phyloP scores from a whole-genome alignment of 108 stramenopile genomes.

The Stephanodiscus minutulus region DNA sequence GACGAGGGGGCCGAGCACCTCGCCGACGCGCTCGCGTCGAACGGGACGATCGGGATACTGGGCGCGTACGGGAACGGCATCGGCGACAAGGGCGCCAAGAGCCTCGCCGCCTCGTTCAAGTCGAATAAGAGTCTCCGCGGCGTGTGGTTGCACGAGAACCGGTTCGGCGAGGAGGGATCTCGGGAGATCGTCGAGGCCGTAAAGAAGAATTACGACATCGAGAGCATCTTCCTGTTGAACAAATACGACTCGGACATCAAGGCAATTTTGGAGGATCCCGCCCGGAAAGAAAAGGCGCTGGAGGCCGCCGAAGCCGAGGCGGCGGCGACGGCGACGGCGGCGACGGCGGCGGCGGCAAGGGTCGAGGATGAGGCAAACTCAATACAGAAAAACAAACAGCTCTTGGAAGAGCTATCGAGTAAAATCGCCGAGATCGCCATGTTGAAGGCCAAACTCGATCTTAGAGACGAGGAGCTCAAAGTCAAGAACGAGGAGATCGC shows the following conservation, averaged over 20 bases:
- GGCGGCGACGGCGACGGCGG: too few relatives aligned
- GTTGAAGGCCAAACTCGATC: neutral
- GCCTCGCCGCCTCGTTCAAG: neutral
- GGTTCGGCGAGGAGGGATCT: neutral
- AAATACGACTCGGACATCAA: neutral
- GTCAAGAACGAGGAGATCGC: neutral
- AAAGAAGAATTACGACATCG: neutral
- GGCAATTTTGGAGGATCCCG: neutral
- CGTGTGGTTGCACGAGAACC: neutral
- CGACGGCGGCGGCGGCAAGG: neutral
- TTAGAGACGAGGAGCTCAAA: neutral
- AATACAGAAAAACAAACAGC: neutral
- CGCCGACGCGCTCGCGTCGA: neutral
- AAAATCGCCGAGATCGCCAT: neutral
- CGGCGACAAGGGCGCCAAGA: neutral
- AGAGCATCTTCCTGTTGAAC: neutral
- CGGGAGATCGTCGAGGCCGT: neutral
- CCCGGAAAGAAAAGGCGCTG: neutral
- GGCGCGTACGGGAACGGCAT: neutral
- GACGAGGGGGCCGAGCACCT: neutral
- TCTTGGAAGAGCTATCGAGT: neutral
- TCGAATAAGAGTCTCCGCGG: neutral
- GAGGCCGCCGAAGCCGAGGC: too few relatives aligned
- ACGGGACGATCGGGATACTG: neutral
- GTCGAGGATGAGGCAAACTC: neutral